Percentiles rank a stretch among this genome's conserved stretches.
Evolutionary conservation across 768 basidiomycete genomes (phyloP).

Genomic region (Rhodotorula kratochvilovae): DNA sequence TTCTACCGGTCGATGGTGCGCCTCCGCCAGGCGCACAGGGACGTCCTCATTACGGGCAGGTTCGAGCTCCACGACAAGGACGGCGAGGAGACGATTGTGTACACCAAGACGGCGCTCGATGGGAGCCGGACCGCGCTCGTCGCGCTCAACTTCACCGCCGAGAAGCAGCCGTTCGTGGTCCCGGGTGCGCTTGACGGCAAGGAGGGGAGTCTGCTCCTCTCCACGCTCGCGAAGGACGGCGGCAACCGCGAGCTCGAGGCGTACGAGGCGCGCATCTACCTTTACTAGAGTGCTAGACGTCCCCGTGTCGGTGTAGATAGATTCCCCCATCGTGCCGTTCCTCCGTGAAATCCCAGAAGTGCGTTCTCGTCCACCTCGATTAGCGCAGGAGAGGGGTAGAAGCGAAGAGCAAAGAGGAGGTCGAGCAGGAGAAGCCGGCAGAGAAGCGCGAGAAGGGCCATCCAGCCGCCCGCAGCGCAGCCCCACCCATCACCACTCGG

Average conservation of each 20-base stretch:
- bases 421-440: too few relatives aligned
- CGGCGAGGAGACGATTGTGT: constrained; percentile 59
- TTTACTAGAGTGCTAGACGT: neutral
- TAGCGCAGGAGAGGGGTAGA: too few relatives aligned
- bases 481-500: too few relatives aligned
- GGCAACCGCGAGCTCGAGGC: neutral
- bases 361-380: too few relatives aligned
- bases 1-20: constrained; percentile 62
- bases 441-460: too few relatives aligned
- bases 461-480: too few relatives aligned
- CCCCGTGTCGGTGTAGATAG: neutral
- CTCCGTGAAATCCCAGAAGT: too few relatives aligned
- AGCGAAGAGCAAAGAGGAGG: too few relatives aligned
- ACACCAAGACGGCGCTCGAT: constrained; percentile 50
- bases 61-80: constrained; percentile 55
- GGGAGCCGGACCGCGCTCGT: constrained; percentile 45
- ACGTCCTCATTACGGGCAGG: constrained; percentile 62
- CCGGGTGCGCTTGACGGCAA: neutral
- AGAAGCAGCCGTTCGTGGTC: constrained; percentile 10
- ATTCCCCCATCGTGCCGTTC: too few relatives aligned
- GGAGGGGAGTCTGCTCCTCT: neutral
- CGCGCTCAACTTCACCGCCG: constrained; percentile 44
- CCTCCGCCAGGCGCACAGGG: constrained; percentile 56
- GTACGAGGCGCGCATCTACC: constrained; percentile 17
- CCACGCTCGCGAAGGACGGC: neutral